Evolutionary conservation across 495 filamentous ascomycete genomes (phyloP), one percentile per base, ranked within the genome.

Genomic region (Penicillium paradoxum): DNA sequence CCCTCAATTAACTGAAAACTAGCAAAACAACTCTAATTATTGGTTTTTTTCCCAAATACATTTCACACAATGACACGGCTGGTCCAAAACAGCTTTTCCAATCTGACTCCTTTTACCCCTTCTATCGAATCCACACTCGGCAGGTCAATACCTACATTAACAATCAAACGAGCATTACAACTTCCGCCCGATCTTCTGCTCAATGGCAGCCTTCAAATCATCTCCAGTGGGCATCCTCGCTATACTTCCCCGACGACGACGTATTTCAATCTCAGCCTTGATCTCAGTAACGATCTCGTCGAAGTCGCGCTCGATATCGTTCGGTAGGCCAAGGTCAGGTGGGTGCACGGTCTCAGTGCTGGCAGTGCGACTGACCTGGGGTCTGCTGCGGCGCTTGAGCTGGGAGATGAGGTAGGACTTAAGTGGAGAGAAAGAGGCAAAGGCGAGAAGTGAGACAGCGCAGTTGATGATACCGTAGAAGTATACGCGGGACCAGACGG

Each of bases 401-500:
- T 70, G 69, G 51, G 75, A 74, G 29, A 73, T 63, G 0, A 96
- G 73, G 51, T 73, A 77, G 9, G 62, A 65, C 60, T 88, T 91
- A 2, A 79, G 88, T 0, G 91, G 90, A 1, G 88, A 51, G 38
- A 51, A 51, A 29, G 48, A 90, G 29, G 82, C 78, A 62, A 97
- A 95, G 73, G 95, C 87, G 5, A 70, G 83, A 49, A 90, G 77
- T 24, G 83, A 80, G 3, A 69, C 62, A 29, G 72, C 66, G n/a
- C 83, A 86, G 41, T 82, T 82, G 43, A 92, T 55, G 57, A 91
- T 72, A 33, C 82, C 82, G 72, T 95, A 97, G 75, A 89, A 96
- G 69, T 96, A 91, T n/a, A 95, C 85, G 27, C 87, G 81, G 0
- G 78, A 62, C 93, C 93, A 98, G 52, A 89, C 83, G 4, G 70